Evolutionary conservation across 2,329 filamentous ascomycete genomes (phyloP).

Genomic region (Alternaria sp.): DNA sequence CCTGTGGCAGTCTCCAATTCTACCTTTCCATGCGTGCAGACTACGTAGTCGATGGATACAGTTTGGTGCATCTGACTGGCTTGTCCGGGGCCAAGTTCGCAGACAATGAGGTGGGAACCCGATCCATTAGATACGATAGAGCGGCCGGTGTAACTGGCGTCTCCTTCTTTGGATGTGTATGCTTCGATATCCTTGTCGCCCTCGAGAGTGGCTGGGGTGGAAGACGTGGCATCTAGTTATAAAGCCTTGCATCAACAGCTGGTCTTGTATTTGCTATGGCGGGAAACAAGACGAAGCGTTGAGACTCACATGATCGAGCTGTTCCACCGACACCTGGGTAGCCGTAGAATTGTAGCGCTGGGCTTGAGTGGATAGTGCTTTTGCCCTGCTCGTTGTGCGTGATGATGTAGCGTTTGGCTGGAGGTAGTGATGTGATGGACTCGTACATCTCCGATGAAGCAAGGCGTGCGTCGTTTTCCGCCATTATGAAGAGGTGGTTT

Average conservation of each 20-base stretch:
- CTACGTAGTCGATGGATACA: conserved; percentile 28
- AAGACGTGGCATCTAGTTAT: conserved; percentile 51
- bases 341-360: conserved; percentile 22
- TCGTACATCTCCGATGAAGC: conserved; percentile 11
- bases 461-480: conserved; percentile 12
- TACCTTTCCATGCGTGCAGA: conserved; percentile 28
- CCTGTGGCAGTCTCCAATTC: conserved; percentile 30
- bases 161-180: conserved; percentile 35
- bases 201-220: conserved; percentile 53
- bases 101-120: conserved; percentile 15
- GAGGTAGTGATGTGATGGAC: conserved; percentile 28
- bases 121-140: conserved; percentile 23
- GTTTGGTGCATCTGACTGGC: conserved; percentile 28
- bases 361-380: conserved; percentile 49
- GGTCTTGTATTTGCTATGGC: not conserved
- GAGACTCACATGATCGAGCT: conserved; percentile 2
- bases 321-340: not conserved
- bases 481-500: conserved; percentile 10
- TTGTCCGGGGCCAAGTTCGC: conserved; percentile 25
- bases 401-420: conserved; percentile 46
- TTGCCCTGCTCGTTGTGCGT: conserved; percentile 46
- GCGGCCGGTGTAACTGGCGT: conserved; percentile 15
- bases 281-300: not conserved
- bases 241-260: not conserved
- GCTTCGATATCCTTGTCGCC: conserved; percentile 52